phyloP scores from a whole-genome alignment of 306 rosid species.

The Trichosanthes cucumerina region DNA sequence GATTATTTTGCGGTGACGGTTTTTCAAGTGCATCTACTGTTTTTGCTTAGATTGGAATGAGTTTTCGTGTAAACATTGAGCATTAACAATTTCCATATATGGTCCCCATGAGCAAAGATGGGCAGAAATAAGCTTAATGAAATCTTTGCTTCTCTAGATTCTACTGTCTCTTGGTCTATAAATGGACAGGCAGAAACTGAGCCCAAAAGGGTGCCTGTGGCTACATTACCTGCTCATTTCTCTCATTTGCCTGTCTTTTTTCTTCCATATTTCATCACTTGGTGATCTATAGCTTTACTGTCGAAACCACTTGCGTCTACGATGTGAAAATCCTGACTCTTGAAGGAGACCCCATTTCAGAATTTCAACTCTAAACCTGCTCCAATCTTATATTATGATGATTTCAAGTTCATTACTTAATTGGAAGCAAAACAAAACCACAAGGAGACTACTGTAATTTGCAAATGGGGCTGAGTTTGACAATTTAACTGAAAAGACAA shows the following conservation, averaged over 20 bases:
- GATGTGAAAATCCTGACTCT: not conserved
- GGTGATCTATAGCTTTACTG: not conserved
- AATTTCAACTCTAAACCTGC: not conserved
- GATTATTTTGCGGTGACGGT: constrained; percentile 2
- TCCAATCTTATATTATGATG: not conserved
- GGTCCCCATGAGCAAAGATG: not conserved
- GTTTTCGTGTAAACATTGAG: not conserved
- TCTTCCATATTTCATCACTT: not conserved
- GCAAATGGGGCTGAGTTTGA: not conserved
- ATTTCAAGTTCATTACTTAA: too few relatives aligned
- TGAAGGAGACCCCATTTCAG: not conserved
- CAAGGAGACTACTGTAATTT: not conserved
- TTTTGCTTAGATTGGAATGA: not conserved
- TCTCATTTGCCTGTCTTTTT: not conserved
- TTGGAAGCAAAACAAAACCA: not conserved
- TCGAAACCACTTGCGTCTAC: not conserved
- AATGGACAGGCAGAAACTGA: not conserved
- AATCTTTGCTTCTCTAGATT: not conserved
- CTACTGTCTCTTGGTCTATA: not conserved
- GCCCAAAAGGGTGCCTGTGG: not conserved
- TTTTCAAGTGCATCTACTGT: not conserved
- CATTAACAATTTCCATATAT: not conserved
- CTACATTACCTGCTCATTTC: not conserved
- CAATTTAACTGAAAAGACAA: not conserved
- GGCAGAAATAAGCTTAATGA: not conserved